Conservation (phyloP, 2,329 filamentous ascomycete species). For the Xylariaceae sp. region DNA sequence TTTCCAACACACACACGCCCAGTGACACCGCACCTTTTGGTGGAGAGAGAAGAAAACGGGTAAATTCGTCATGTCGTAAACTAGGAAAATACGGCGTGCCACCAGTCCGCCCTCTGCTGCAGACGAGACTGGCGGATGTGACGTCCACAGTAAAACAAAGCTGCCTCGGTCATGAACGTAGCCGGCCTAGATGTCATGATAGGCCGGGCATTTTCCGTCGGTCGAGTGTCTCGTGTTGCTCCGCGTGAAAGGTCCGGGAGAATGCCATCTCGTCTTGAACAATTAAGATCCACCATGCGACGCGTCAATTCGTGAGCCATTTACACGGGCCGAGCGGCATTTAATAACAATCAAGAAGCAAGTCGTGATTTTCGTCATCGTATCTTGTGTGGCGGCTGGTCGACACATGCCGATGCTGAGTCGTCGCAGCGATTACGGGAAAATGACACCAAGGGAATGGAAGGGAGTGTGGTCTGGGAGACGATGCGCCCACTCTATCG, state of each 20-base stretch:
- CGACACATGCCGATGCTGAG: slow-evolving; percentile 27
- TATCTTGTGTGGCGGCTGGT: slow-evolving; percentile 22
- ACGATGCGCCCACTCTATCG: slow-evolving; percentile 11
- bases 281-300: slow-evolving; percentile 26
- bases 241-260: slow-evolving; percentile 18
- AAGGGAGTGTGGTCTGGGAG: slow-evolving; percentile 15
- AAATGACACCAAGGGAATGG: slow-evolving; percentile 19
- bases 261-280: slow-evolving; percentile 17
- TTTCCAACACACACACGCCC: slow-evolving; percentile 28
- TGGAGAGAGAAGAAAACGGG: slow-evolving; percentile 25
- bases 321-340: slow-evolving; percentile 25
- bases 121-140: slow-evolving; percentile 12
- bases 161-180: slow-evolving; percentile 27
- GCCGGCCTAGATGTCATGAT: slow-evolving; percentile 25
- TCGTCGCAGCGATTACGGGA: slow-evolving; percentile 31
- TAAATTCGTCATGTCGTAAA: slow-evolving; percentile 28
- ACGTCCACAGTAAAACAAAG: slow-evolving; percentile 23
- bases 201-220: slow-evolving; percentile 21
- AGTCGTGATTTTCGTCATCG: slow-evolving; percentile 34
- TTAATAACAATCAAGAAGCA: slow-evolving; percentile 28
- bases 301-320: slow-evolving; percentile 27
- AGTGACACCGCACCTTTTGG: slow-evolving; percentile 32
- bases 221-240: slow-evolving; percentile 25
- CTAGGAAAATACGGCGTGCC: slow-evolving; percentile 24
- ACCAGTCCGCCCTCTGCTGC: slow-evolving; percentile 19